Evolutionary conservation across 371 early-diverging fungal genomes (phyloP).

Genomic region (Nematocida major): DNA sequence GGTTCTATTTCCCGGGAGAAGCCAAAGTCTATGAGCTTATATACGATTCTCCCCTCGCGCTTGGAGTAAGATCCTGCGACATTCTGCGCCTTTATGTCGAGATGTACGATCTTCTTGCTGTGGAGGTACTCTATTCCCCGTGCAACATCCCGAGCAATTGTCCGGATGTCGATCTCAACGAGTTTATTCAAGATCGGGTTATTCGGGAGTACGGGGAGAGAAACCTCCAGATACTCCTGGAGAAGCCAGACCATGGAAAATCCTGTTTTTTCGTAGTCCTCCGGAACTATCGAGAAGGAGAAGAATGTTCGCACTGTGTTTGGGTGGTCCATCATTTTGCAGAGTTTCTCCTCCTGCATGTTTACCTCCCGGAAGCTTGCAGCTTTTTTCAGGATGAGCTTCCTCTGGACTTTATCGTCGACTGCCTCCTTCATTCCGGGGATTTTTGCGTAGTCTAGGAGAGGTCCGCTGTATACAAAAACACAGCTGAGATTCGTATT

Average conservation of each 20-base stretch:
- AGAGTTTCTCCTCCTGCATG: slow-evolving; percentile 51
- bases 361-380: slow-evolving; percentile 37
- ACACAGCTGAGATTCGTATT: background rate
- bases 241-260: slow-evolving; percentile 60
- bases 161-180: slow-evolving; percentile 20
- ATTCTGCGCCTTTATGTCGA: slow-evolving; percentile 64
- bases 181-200: slow-evolving; percentile 39
- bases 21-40: slow-evolving; percentile 65
- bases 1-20: slow-evolving; percentile 41
- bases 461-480: background rate
- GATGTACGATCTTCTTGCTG: slow-evolving; percentile 57
- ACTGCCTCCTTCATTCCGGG: background rate
- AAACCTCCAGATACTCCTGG: slow-evolving; percentile 57
- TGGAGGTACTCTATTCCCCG: slow-evolving; percentile 61
- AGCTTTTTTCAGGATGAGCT: slow-evolving; percentile 57
- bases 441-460: background rate
- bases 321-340: slow-evolving; percentile 32
- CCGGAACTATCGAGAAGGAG: slow-evolving; percentile 21
- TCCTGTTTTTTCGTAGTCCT: slow-evolving; percentile 31
- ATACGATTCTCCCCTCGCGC: slow-evolving; percentile 40
- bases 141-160: slow-evolving; percentile 55
- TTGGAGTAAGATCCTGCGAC: slow-evolving; percentile 53
- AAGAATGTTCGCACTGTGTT: slow-evolving; percentile 56
- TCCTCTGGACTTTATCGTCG: background rate
- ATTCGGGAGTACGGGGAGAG: slow-evolving; percentile 38